phyloP scores from a whole-genome alignment of 176 grass and related monocot species.

The Avena eriantha region DNA sequence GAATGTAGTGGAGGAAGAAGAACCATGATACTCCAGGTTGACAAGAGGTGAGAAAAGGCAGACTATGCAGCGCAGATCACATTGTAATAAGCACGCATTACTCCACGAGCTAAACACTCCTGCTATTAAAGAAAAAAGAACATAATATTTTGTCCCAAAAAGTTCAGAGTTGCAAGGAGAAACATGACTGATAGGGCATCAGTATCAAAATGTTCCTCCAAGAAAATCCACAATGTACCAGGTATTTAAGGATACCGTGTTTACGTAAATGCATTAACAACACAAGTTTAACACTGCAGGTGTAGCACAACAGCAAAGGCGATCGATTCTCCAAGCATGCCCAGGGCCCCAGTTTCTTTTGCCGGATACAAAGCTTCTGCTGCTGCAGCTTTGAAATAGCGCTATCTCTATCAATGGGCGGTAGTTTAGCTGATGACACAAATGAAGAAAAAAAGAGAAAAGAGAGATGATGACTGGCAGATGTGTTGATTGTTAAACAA shows the following conservation, averaged over 20 bases:
- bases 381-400: slow-evolving; percentile 22
- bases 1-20: no score
- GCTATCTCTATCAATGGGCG: slow-evolving; percentile 37
- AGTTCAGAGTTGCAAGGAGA: neutral
- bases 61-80: fast-evolving
- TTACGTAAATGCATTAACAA: neutral
- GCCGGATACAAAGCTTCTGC: slow-evolving; percentile 14
- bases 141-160: neutral
- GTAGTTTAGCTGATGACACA: slow-evolving; percentile 35
- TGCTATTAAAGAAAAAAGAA: neutral
- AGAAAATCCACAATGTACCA: neutral
- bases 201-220: neutral
- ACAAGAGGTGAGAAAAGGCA: neutral
- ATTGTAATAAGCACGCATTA: neutral
- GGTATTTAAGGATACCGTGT: neutral
- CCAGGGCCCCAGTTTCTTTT: slow-evolving; percentile 22
- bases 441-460: neutral
- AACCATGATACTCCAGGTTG: no score
- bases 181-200: neutral
- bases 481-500: neutral
- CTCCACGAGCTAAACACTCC: neutral
- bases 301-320: neutral
- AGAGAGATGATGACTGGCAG: neutral
- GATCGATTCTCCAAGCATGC: neutral
- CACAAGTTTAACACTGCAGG: neutral